Evolutionary conservation across 495 filamentous ascomycete species (phyloP), one percentile per base, ranked within the genome.

Genomic region (Gamarada debralockiae): DNA sequence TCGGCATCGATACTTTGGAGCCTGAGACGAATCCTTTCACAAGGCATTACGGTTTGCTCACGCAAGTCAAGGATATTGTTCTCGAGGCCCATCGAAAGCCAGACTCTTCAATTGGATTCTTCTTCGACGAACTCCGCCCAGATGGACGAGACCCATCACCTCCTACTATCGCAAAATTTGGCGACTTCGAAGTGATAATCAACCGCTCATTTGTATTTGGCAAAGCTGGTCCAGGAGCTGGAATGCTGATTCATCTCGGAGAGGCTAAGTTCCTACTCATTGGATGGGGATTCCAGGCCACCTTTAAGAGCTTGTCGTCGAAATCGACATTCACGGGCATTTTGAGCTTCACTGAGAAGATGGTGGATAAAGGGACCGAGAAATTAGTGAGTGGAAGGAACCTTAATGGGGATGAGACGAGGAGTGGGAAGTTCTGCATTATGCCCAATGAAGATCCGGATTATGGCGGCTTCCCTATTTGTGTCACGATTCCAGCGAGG

Each of bases 371-470:
- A n/a, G 64, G 67, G 42, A 68, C 57, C 0, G 73, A 72, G 7
- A 60, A 67, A 25, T 27, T 77, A 44, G 48, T 52, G 15, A 71
- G 67, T 0, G 42, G 67, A 55, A 64, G 72, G n/a, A 53, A 56
- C 27, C 50, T 77, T 29, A 75, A 75, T 55, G 73, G 76, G 0
- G 75, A 77, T 58, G 74, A 81, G 70, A 77, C 73, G 2, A 47
- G 70, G 13, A 71, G 73, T 62, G 74, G 75, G 2, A 60, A 55
- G 34, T 68, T 64, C 29, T 61, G 50, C 17, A 75, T 76, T 43
- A 79, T 79, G 75, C 75, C 74, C 4, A 70, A 67, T 52, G 73
- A 76, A 39, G 59, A 73, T 47, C 73, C 74, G 6, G 72, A 78
- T 50, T 76, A 78, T 64, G 75, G 75, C n/a, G 69, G 67, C 1